Base-by-base conservation (phyloP, 208 protist species). In the Leishmania amazonensis region DNA sequence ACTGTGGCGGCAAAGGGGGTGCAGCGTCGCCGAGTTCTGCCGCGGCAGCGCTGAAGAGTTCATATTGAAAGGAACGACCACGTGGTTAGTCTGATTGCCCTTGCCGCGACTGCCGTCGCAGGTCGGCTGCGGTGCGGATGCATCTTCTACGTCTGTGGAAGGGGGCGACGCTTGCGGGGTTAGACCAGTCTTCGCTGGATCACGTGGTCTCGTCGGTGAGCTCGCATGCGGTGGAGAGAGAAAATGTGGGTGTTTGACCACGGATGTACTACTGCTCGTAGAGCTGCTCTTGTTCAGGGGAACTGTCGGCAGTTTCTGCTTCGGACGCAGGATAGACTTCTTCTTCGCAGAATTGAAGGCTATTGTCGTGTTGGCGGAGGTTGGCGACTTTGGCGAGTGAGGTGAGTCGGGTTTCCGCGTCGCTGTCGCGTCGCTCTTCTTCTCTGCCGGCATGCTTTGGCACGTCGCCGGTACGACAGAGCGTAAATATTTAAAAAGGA, bases 281-380 rank as follows among this genome's bases (percentile, higher is more conserved):
- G 83, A 77, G 78, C 75, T 83, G 83, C 45, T 72, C 62, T 80
- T 86, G 54, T 75, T 80, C 54, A 80, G 4, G 19, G 64, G 83
- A n/a, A 77, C 83, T 28, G 83, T 83, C 7, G 83, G 78, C n/a
- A 78, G 83, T 71, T 81, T 83, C 65, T 81, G 76, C 67, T 86
- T 86, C 19, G 78, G 73, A 28, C 68, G 78, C 35, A 73, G 78
- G 64, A 86, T 83, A 54, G 72, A 42, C 62, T 75, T 85, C 21
- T 31, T 74, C 72, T 81, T 85, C 11, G 64, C 60, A 28, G 60
- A 81, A 13, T 47, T 17, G 11, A 58, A 54, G 53, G 51, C 62
- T 3, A 71, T 53, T 24, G 81, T 40, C n/a, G 75, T 24, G 75
- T 21, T 49, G 51, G 53, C 3, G 19, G 75, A 51, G 17, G 38